Evolutionary conservation across 2,329 filamentous ascomycete species (phyloP), one percentile per base, ranked within the genome.

Genomic region (Chaetomiaceae sp.): DNA sequence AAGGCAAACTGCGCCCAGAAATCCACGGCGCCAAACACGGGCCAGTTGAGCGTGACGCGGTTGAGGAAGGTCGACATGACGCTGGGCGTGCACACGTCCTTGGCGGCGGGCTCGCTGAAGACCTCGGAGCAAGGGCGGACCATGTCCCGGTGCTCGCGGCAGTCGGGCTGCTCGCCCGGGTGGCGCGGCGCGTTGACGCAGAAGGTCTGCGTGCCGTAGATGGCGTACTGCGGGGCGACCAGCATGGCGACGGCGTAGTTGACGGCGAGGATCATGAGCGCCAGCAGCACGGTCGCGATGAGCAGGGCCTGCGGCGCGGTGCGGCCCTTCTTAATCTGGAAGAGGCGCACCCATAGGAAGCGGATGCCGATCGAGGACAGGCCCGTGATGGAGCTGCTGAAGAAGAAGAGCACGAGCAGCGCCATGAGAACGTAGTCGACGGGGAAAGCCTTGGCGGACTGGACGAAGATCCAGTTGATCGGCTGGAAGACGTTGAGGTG

Each of bases 1-100:
- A 98, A 97, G 11, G 78, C 86, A 62, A 96, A 97, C 60, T 98
- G 93, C 0, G 89, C 87, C 89, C 90, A 98, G 66, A 97, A 98
- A 56, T 88, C 79, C n/a, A 97, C 71, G 10, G 84, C 81, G 10
- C 93, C 93, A 60, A 98, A 95, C 62, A 96, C 88, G 6, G 93
- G 90, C 76, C 93, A 98, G 62, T 94, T 95, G 60, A 95, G 78
- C 18, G 87, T 90, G 50, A 96, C 80, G 36, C 90, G 83, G 66
- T 97, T 96, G 54, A 98, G 74, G 67, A 98, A 95, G 0, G 88
- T 95, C 49, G 87, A 93, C 64, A 90, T 86, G 30, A 96, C 83
- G 18, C 84, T 91, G 0, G 93, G 89, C 1, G 90, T 97, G 73
- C 93, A 98, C 18, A 95, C 83, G 49, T 83, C 76, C 55, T 79